Percentiles rank a stretch among this genome's conserved stretches.
These are phyloP conservation scores for Plasmodium knowlesi DNA, from an alignment of 169 alveolate species.

Conservation along the genomic window DNA sequence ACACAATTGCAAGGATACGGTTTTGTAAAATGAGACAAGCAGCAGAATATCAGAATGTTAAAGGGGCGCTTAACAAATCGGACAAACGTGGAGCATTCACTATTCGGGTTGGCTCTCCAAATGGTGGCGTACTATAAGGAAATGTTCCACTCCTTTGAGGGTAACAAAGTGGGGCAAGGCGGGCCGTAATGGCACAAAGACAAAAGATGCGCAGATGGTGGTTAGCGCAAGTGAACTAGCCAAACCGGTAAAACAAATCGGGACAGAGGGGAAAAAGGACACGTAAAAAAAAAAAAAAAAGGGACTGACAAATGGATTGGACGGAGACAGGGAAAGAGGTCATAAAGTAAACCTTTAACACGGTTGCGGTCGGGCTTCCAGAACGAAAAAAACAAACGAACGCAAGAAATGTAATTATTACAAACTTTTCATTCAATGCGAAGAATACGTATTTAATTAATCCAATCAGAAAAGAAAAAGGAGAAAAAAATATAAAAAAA, in stretches of 20 bases:
- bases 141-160: not conserved
- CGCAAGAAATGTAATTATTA: slow-evolving; percentile 58
- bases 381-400: slow-evolving; percentile 8
- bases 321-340: not conserved
- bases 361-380: not conserved
- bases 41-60: not conserved
- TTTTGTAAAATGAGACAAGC: not conserved
- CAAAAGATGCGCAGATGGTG: not conserved
- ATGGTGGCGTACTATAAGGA: not conserved
- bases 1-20: not conserved
- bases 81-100: not conserved
- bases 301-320: not conserved
- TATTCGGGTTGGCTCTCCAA: not conserved
- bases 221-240: not conserved
- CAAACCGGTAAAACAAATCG: slow-evolving; percentile 3
- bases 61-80: not conserved
- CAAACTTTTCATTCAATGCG: slow-evolving; percentile 25
- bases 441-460: slow-evolving; percentile 1
- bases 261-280: not conserved
- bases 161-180: not conserved
- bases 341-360: not conserved
- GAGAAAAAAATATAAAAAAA: not conserved
- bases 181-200: not conserved
- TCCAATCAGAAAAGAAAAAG: not conserved
- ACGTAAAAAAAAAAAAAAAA: slow-evolving; percentile 6